Evolutionary conservation across 2,329 filamentous ascomycete genomes (phyloP), one percentile per base, ranked within the genome.

Genomic region (Periconia macrospinosa): DNA sequence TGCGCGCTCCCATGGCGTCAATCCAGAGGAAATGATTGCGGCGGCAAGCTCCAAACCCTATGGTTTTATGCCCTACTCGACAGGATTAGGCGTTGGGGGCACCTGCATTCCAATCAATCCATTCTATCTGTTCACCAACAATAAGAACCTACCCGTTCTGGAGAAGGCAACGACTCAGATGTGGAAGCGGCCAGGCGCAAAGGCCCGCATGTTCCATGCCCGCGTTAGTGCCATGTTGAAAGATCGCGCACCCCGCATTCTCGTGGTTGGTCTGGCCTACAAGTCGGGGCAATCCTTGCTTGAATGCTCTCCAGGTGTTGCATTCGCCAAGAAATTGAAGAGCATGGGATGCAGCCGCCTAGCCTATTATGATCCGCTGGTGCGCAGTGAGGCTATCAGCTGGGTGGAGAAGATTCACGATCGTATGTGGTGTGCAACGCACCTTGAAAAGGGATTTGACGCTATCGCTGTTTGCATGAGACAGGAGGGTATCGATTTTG

Each of bases 21-120:
- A 83, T 53, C 76, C 79, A 0, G 79, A 45, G 47, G 81, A 83
- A 60, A 80, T 83, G 27, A 78, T 75, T 49, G 58, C 54, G 3
- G 81, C 81, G 1, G 80, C 81, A 5, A 63, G 75, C 6, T 80
- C 79, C n/a, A 83, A 59, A 27, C 57, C 57, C 3, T 84, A 82
- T 55, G 81, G 81, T 23, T 83, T 80, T 60, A 73, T 76, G 57
- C 74, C 80, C 0, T 80, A 76, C 64, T 64, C 65, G 0, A 80
- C 81, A 0, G 73, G 78, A 1, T 65, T 81, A 1, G 81, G 81
- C 11, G 81, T 83, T 9, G 81, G 81, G 1, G 81, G 81, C 0
- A 80, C 83, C 63, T 83, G 81, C 57, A 83, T 83, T 56, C 81
- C 81, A 0, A 75, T 83, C 57, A 83, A 83, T 54, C 81, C 81